Percentiles rank a stretch among this genome's conserved stretches.
These are phyloP conservation scores for Cladosporium halotolerans DNA, from an alignment of 2,329 filamentous ascomycete genomes.

Conservation along the genomic window DNA sequence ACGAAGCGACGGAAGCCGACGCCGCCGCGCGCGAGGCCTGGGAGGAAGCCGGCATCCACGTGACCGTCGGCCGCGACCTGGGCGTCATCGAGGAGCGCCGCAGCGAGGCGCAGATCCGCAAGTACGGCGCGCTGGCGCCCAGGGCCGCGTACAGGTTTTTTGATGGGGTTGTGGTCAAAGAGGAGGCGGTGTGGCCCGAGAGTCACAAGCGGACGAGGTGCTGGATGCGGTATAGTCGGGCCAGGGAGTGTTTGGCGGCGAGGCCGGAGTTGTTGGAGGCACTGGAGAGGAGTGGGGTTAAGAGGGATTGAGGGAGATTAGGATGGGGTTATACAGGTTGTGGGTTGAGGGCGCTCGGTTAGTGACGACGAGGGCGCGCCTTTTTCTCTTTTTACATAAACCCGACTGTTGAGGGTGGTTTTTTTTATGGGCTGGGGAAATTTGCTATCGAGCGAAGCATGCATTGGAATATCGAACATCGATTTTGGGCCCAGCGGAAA, in stretches of 20 bases:
- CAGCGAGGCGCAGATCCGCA: slow-evolving; percentile 28
- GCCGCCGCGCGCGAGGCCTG: slow-evolving; percentile 85
- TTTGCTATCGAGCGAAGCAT: too few species aligned
- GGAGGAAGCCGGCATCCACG: slow-evolving; percentile 93
- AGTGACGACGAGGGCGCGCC: too few species aligned
- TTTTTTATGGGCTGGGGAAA: too few species aligned
- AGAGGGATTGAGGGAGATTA: slow-evolving; percentile 13
- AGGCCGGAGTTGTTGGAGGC: slow-evolving; percentile 87
- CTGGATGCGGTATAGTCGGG: slow-evolving; percentile 83
- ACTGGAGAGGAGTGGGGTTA: slow-evolving; percentile 60
- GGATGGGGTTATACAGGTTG: not conserved
- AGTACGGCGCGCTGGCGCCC: slow-evolving; percentile 48
- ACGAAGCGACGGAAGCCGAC: slow-evolving; percentile 80
- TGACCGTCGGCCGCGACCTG: slow-evolving; percentile 77
- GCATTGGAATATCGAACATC: too few species aligned
- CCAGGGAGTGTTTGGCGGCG: slow-evolving; percentile 66
- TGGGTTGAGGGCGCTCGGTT: too few species aligned
- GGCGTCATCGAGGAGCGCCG: slow-evolving; percentile 81
- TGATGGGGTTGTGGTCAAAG: slow-evolving; percentile 79
- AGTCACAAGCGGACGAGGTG: slow-evolving; percentile 81
- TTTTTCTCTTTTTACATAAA: too few species aligned
- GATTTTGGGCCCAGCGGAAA: too few species aligned
- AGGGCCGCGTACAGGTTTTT: slow-evolving; percentile 76
- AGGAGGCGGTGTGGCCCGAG: slow-evolving; percentile 88
- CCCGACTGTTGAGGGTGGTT: too few species aligned